phyloP scores from a whole-genome alignment of 2,329 filamentous ascomycete species.

The Nectriaceae sp. region DNA sequence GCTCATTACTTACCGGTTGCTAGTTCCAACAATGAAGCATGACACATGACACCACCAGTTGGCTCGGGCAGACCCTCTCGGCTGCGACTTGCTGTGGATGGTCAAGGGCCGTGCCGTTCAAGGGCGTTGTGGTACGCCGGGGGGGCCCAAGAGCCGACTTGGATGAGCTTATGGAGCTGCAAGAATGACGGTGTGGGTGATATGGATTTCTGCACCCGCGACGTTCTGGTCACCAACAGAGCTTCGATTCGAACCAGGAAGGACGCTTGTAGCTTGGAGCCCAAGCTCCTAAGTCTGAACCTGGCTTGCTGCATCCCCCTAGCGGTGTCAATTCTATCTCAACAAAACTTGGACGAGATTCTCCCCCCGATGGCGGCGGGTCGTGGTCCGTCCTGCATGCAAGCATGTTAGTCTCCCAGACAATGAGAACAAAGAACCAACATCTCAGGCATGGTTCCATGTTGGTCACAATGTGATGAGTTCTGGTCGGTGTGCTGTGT shows the following conservation, averaged over 20 bases:
- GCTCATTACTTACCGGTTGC: background rate
- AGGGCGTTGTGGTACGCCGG: background rate
- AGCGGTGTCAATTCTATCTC: background rate
- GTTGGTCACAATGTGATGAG: constrained; percentile 4
- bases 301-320: constrained; percentile 3
- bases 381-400: background rate
- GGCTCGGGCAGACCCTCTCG: background rate
- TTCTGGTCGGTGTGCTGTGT: background rate
- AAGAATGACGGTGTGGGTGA: constrained; percentile 23
- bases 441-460: background rate
- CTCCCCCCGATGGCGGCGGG: background rate
- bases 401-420: background rate
- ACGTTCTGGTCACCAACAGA: constrained; percentile 26
- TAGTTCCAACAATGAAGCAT: background rate
- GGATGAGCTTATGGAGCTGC: constrained; percentile 8
- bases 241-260: constrained; percentile 1
- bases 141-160: constrained; percentile 1
- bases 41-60: background rate
- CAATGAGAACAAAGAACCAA: constrained; percentile 2
- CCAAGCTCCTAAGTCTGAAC: background rate
- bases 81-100: background rate
- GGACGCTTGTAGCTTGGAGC: background rate
- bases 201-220: constrained; percentile 16
- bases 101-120: constrained; percentile 11
- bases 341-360: constrained; percentile 1